Evolutionary conservation across 441 rosid genomes (phyloP).

Genomic region (Arabidopsis hybrid): DNA sequence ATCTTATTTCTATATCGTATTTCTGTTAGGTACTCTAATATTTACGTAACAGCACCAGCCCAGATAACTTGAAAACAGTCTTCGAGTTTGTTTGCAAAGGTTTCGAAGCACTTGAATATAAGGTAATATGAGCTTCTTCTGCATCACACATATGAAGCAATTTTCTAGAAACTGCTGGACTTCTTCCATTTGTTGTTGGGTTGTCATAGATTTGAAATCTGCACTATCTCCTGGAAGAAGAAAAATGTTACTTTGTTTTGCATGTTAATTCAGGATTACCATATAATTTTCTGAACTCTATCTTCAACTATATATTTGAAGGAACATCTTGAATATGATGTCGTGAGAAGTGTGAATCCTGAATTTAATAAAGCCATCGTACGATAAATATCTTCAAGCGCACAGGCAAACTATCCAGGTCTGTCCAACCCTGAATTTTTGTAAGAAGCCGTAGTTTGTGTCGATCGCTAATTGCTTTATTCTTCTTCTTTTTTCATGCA

Average conservation of each 20-base stretch:
- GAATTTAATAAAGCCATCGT: conserved; percentile 84
- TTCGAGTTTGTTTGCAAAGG: conserved; percentile 95
- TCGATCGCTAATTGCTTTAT: too few species aligned
- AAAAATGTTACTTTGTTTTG: background rate
- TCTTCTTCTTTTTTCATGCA: conserved; percentile 47
- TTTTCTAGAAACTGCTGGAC: conserved; percentile 9
- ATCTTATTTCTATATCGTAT: conserved; percentile 40
- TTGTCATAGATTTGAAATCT: background rate
- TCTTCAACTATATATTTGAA: conserved; percentile 44
- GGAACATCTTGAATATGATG: conserved; percentile 95
- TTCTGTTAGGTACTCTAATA: conserved; percentile 82
- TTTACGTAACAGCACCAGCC: conserved; percentile 95
- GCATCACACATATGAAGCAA: conserved; percentile 13
- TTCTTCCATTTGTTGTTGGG: conserved; percentile 16
- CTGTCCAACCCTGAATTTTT: conserved; percentile 14
- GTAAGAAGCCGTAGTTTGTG: background rate
- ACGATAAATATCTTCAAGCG: conserved; percentile 87
- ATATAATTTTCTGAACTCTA: conserved; percentile 22
- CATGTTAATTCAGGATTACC: conserved; percentile 17
- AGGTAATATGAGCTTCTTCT: conserved; percentile 56
- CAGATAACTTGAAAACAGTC: conserved; percentile 90
- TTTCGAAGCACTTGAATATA: conserved; percentile 79
- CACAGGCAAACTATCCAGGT: conserved; percentile 99
- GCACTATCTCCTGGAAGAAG: conserved; percentile 20
- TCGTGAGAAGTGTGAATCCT: conserved; percentile 78